phyloP scores from a whole-genome alignment of 1,139 yeast species.

The Candida tetrigidarum region DNA sequence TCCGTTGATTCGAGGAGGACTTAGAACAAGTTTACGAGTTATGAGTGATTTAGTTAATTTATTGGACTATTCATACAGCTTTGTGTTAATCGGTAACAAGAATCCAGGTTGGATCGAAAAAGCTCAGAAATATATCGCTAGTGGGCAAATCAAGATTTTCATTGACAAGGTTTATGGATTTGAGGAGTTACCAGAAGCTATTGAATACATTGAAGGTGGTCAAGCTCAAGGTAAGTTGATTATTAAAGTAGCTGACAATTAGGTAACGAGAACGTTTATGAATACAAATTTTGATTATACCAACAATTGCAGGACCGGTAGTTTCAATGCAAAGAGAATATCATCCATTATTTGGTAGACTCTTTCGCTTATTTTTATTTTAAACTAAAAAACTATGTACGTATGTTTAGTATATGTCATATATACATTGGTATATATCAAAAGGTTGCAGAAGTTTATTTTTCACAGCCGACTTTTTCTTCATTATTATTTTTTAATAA shows the following conservation, averaged over 20 bases:
- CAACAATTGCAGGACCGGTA: no score
- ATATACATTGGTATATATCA: background rate
- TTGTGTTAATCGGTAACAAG: background rate
- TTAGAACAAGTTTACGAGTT: background rate
- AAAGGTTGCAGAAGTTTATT: background rate
- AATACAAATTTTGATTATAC: background rate
- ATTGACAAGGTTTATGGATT: constrained; percentile 59
- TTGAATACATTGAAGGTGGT: constrained; percentile 39
- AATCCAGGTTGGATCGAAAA: constrained; percentile 2
- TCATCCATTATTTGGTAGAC: no score
- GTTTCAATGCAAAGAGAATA: no score
- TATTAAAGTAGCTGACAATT: constrained; percentile 24
- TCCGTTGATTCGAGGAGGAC: background rate
- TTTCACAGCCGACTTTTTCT: background rate
- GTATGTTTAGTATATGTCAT: background rate
- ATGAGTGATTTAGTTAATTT: background rate
- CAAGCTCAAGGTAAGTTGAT: constrained; percentile 69
- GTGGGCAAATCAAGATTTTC: constrained; percentile 44
- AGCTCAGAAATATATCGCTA: constrained; percentile 31
- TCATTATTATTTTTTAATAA: background rate
- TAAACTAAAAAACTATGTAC: no score
- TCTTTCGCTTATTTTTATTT: no score
- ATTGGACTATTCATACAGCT: constrained; percentile 2
- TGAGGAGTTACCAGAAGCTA: constrained; percentile 48
- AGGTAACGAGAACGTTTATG: background rate